Evolutionary conservation across 495 filamentous ascomycete genomes (phyloP).

Genomic region (Margaritispora aquatica): DNA sequence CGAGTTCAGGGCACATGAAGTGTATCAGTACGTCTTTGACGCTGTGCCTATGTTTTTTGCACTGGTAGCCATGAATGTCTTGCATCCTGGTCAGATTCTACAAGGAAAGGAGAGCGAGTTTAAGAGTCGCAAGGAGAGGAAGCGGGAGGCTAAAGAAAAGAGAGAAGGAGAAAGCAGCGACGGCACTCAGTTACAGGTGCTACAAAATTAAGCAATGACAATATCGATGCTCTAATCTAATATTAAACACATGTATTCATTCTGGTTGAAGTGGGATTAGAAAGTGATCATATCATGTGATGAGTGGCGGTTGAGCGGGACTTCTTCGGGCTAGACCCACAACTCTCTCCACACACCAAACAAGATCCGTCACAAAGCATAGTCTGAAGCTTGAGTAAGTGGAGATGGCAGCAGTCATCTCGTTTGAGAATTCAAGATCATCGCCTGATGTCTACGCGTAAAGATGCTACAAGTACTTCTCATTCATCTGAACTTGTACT

Average conservation of each 20-base stretch:
- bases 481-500: not conserved
- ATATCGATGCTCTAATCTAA: no score
- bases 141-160: not conserved
- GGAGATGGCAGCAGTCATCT: not conserved
- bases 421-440: not conserved
- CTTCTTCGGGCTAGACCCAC: not conserved
- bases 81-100: slow-evolving; percentile 47
- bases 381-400: not conserved
- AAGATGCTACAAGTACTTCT: not conserved
- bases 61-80: slow-evolving; percentile 36
- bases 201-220: not conserved
- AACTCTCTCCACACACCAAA: not conserved
- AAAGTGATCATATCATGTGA: not conserved
- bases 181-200: not conserved
- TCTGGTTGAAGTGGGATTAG: no score
- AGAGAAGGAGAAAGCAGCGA: not conserved
- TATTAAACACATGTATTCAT: no score
- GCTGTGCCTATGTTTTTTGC: slow-evolving; percentile 48
- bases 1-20: slow-evolving; percentile 40
- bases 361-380: not conserved
- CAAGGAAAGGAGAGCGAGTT: slow-evolving; percentile 23
- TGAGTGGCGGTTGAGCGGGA: not conserved
- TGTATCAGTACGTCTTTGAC: slow-evolving; percentile 41
- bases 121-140: slow-evolving; percentile 6
- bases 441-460: not conserved